phyloP scores from a whole-genome alignment of 345 rosid species.

The Citrus cavaleriei region DNA sequence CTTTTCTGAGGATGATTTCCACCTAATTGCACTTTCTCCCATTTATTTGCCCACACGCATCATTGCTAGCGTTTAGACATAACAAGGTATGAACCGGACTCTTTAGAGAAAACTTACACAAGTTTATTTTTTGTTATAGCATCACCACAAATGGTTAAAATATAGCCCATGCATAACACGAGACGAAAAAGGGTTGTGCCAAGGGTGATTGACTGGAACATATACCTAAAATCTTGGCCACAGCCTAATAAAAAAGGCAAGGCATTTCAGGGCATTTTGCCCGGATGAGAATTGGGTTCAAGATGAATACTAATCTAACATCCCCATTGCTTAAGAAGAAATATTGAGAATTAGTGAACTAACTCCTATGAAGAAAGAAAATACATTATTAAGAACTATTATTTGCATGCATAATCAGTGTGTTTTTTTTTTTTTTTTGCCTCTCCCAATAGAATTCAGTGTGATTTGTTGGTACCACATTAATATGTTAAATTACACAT shows the following conservation, averaged over 20 bases:
- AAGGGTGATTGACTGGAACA: neutral
- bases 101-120: neutral
- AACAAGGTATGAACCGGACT: neutral
- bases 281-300: neutral
- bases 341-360: neutral
- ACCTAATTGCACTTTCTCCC: constrained; percentile 8
- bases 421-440: no score
- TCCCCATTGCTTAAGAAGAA: neutral
- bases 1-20: constrained; percentile 2
- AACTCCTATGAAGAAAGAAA: neutral
- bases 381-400: neutral
- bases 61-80: neutral
- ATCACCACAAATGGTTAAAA: neutral
- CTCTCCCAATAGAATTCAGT: no score
- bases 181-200: neutral
- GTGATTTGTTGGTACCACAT: neutral
- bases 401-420: constrained; percentile 2
- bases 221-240: neutral
- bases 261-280: neutral
- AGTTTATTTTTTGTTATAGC: neutral
- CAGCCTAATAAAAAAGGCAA: neutral
- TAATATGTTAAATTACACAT: neutral
- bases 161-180: neutral
- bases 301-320: neutral
- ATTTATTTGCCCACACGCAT: neutral